phyloP scores from a whole-genome alignment of 306 rosid genomes.

The Medicago lupulina region DNA sequence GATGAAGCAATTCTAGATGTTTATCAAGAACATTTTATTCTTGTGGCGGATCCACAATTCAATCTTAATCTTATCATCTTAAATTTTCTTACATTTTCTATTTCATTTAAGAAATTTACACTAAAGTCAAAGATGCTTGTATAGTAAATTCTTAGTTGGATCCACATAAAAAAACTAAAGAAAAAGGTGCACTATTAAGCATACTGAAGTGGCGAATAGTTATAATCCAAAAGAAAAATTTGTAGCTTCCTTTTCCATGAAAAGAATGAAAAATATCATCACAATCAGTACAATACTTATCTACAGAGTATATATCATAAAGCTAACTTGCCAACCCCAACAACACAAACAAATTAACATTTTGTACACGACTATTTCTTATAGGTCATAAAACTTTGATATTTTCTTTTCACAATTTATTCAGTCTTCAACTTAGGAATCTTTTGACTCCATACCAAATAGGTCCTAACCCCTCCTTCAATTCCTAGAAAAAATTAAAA shows the following conservation, averaged over 20 bases:
- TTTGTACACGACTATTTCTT: slow-evolving; percentile 42
- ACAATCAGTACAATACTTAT: slow-evolving; percentile 44
- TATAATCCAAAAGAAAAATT: slow-evolving; percentile 41
- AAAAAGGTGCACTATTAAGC: slow-evolving; percentile 26
- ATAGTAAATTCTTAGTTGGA: too few species aligned
- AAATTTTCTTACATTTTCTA: too few species aligned
- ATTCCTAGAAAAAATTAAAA: slow-evolving; percentile 31
- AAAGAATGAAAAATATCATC: slow-evolving; percentile 40
- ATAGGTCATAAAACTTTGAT: slow-evolving; percentile 36
- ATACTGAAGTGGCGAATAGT: slow-evolving; percentile 28
- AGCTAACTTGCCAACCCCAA: slow-evolving; percentile 47
- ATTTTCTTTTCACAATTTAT: slow-evolving; percentile 33
- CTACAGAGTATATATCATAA: slow-evolving; percentile 43
- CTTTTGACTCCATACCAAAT: slow-evolving; percentile 43
- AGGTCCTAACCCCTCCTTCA: slow-evolving; percentile 24
- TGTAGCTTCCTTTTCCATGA: not conserved
- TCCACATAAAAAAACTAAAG: not conserved
- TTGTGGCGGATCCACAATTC: too few species aligned
- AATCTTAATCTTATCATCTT: too few species aligned
- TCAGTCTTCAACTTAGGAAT: slow-evolving; percentile 38
- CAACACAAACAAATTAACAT: slow-evolving; percentile 42
- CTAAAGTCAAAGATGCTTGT: too few species aligned
- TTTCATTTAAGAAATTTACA: too few species aligned
- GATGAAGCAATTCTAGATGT: too few species aligned
- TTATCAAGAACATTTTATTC: too few species aligned